Evolutionary conservation across 495 filamentous ascomycete species (phyloP), one percentile per base, ranked within the genome.

Genomic region (Tuber calosporum): DNA sequence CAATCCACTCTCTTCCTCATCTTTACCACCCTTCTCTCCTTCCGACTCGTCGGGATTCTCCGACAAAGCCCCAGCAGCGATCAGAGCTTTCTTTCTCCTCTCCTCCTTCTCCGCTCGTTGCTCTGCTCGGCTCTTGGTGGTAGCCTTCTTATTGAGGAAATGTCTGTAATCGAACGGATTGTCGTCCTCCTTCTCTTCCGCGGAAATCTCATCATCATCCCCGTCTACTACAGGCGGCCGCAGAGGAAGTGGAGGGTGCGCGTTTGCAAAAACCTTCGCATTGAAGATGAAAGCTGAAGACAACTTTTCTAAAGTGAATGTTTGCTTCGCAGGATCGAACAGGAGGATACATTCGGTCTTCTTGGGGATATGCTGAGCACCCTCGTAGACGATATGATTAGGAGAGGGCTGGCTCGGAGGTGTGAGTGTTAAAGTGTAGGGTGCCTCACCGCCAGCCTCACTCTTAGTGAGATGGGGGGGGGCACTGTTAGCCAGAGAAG

Each of bases 281-380:
- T 81, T 81, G 68, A 81, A 81, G 0, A 74, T 79, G 62, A 81
- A 79, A 36, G 80, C 73, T 30, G 77, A 73, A 22, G 68, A 66
- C 13, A 81, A 70, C 41, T 81, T 82, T 74, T 81, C 80, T 40
- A 81, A 77, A 13, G 80, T 81, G 69, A 81, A 79, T 4, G 62
- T 68, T 40, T 81, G 77, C 0, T 77, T 79, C 9, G 70, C n/a
- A 2, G 77, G 79, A 73, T 81, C 70, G 69, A 77, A 81, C 13
- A 81, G 58, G 8, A 81, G 77, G 38, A 81, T 79, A 42, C 79
- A 75, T 38, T 81, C 72, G 17, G 79, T 69, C 68, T 79, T 79
- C 20, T 75, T 71, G 9, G 80, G 69, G 19, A 69, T 67, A 66
- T 78, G 70, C 39, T 80, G 74, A 22, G 70, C 69, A 39, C 76